Evolutionary conservation across 176 grass and related monocot species (phyloP).

Genomic region (Dendrocalamus sinicus): DNA sequence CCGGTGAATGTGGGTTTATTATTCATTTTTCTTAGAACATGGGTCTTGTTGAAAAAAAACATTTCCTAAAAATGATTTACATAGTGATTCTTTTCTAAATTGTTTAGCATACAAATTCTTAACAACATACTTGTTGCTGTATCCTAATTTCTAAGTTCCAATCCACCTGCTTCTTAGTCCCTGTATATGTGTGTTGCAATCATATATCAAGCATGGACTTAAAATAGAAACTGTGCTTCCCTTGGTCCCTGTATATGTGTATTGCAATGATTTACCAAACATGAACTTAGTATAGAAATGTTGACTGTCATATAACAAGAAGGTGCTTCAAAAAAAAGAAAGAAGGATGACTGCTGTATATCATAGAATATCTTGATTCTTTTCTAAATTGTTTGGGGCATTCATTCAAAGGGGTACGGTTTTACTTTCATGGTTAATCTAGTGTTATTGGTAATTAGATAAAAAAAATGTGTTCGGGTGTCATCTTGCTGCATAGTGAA

Average conservation of each 20-base stretch:
- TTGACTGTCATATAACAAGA: neutral
- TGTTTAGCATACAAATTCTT: neutral
- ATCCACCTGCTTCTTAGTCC: neutral
- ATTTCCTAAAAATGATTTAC: neutral
- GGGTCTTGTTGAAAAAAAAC: neutral
- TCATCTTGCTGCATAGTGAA: neutral
- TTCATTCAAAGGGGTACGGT: neutral
- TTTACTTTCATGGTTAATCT: neutral
- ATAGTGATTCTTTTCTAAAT: neutral
- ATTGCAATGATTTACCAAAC: conserved; percentile 23
- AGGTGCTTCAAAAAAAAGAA: neutral
- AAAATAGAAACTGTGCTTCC: neutral
- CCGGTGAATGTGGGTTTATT: neutral
- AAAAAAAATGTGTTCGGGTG: neutral
- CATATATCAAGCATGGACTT: conserved; percentile 13
- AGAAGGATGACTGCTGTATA: neutral
- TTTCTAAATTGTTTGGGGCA: neutral
- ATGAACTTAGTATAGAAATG: neutral
- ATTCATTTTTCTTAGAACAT: neutral
- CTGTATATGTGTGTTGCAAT: conserved; percentile 20
- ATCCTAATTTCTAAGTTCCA: neutral
- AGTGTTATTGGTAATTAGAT: neutral
- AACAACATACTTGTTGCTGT: neutral
- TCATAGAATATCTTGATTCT: neutral
- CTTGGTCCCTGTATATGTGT: conserved; percentile 4